These are phyloP conservation scores for Solanum peruvianum DNA, from an alignment of 257 asterid species.

Conservation along the genomic window DNA sequence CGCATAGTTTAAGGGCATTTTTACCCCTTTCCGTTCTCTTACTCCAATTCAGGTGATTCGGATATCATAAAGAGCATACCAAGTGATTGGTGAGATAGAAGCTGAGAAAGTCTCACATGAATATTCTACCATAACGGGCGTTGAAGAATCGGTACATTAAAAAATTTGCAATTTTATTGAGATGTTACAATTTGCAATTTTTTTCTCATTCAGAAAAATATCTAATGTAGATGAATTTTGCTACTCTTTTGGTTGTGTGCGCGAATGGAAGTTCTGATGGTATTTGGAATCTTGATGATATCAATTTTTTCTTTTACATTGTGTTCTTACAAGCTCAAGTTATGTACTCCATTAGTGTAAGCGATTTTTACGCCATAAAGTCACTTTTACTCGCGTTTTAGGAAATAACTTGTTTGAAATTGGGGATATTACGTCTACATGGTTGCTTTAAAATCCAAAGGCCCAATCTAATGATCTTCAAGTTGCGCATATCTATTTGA, in stretches of 20 bases:
- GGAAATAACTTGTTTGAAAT: neutral
- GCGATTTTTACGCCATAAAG: neutral
- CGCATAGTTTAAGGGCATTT: no score
- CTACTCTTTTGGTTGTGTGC: neutral
- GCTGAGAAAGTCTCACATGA: no score
- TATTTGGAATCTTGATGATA: neutral
- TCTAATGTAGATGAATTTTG: neutral
- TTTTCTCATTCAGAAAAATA: neutral
- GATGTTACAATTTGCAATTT: neutral
- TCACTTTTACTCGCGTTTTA: no score
- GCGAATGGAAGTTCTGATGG: neutral
- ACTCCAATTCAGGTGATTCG: neutral
- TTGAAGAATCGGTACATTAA: no score
- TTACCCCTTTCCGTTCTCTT: neutral
- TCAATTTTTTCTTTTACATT: no score
- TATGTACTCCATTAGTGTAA: neutral
- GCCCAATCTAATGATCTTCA: neutral
- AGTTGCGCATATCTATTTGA: neutral
- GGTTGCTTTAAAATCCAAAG: neutral
- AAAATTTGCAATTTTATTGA: neutral
- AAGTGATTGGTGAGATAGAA: neutral
- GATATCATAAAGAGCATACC: neutral
- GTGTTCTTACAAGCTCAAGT: neutral
- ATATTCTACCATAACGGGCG: no score
- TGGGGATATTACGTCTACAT: neutral